phyloP scores from a whole-genome alignment of 2,329 filamentous ascomycete species.

The Chrysosporium keratinophilum region DNA sequence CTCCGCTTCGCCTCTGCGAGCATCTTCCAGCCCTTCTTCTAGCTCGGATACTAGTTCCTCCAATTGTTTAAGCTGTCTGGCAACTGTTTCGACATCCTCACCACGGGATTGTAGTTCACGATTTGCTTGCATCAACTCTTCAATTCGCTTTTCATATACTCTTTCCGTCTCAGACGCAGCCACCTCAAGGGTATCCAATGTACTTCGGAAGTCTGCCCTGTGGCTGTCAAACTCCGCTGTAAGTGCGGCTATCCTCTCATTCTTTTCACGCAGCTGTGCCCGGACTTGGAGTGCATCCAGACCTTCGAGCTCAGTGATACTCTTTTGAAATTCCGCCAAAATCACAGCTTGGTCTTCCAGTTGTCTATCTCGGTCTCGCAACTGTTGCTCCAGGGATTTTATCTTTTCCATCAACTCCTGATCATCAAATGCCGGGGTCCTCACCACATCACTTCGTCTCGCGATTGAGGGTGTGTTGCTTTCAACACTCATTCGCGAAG shows the following conservation, averaged over 20 bases:
- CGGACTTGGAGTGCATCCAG: constrained; percentile 68
- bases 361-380: constrained; percentile 76
- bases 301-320: constrained; percentile 70
- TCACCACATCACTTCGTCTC: constrained; percentile 25
- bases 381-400: constrained; percentile 57
- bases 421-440: constrained; percentile 16
- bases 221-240: constrained; percentile 92
- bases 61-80: constrained; percentile 82
- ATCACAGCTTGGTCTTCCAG: constrained; percentile 78
- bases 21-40: constrained; percentile 92
- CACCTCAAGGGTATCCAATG: constrained; percentile 90
- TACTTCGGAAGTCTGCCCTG: constrained; percentile 89
- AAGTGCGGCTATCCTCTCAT: constrained; percentile 87
- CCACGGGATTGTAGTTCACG: constrained; percentile 70
- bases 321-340: constrained; percentile 81
- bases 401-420: constrained; percentile 58
- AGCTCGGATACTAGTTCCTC: constrained; percentile 94
- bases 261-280: constrained; percentile 81
- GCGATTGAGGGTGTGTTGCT: constrained; percentile 26
- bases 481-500: constrained; percentile 32
- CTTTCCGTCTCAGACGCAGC: constrained; percentile 88
- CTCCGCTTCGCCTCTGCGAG: constrained; percentile 85
- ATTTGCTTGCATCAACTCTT: constrained; percentile 63
- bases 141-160: constrained; percentile 63
- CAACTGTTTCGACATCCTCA: constrained; percentile 84